phyloP scores from a whole-genome alignment of 345 rosid species.

The Carallia brachiata region DNA sequence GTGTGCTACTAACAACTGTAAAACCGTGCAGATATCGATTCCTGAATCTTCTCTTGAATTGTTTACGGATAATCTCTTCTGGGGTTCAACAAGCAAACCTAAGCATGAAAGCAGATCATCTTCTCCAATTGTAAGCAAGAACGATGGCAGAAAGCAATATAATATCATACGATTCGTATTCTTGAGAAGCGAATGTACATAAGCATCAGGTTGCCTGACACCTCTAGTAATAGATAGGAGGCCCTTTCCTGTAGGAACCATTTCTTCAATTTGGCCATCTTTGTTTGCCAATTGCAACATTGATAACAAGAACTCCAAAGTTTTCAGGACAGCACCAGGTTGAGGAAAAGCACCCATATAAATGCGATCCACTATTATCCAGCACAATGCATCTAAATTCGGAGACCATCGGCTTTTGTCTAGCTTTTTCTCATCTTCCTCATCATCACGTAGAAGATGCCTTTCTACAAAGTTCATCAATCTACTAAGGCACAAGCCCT shows the following conservation, averaged over 20 bases:
- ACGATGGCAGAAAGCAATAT: slow-evolving; percentile 91
- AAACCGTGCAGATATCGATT: slow-evolving; percentile 71
- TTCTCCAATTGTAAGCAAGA: slow-evolving; percentile 80
- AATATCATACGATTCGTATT: slow-evolving; percentile 83
- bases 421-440: slow-evolving; percentile 89
- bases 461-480: slow-evolving; percentile 97
- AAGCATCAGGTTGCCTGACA: slow-evolving; percentile 83
- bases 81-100: slow-evolving; percentile 73
- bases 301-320: slow-evolving; percentile 87
- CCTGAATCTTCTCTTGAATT: slow-evolving; percentile 65
- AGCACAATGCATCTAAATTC: slow-evolving; percentile 87
- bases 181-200: slow-evolving; percentile 83
- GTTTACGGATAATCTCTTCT: slow-evolving; percentile 48
- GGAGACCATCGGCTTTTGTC: slow-evolving; percentile 91
- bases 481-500: slow-evolving; percentile 89
- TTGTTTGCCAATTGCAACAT: slow-evolving; percentile 96
- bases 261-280: slow-evolving; percentile 92
- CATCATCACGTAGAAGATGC: slow-evolving; percentile 96
- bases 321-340: slow-evolving; percentile 70
- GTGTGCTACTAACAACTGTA: slow-evolving; percentile 91
- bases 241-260: slow-evolving; percentile 84
- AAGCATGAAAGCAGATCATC: slow-evolving; percentile 71
- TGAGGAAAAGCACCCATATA: slow-evolving; percentile 98
- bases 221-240: slow-evolving; percentile 81
- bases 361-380: slow-evolving; percentile 94